phyloP scores from a whole-genome alignment of 179 eudicot species.

The Amaranthus tricolor region DNA sequence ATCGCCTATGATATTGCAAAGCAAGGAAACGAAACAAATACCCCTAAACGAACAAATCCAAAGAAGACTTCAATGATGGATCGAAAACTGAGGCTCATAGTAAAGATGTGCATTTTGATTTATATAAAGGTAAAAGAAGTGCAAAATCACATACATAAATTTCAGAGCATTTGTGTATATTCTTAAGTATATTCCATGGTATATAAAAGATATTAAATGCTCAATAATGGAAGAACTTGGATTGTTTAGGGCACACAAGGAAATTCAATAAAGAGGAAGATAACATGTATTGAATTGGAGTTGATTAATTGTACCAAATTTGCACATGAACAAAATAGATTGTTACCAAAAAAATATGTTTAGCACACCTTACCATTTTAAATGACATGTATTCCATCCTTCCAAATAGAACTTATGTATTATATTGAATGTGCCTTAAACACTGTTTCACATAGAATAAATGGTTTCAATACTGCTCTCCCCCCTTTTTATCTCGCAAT shows the following conservation, averaged over 20 bases:
- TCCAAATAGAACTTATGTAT: neutral
- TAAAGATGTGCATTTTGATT: neutral
- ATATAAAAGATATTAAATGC: neutral
- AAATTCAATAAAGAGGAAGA: neutral
- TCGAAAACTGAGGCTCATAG: neutral
- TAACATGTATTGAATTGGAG: neutral
- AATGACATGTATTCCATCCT: neutral
- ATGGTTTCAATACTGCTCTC: neutral
- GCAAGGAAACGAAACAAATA: neutral
- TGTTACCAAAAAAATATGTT: neutral
- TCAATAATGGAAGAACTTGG: neutral
- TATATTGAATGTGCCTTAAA: neutral
- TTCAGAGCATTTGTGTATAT: conserved; percentile 9
- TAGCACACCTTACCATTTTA: neutral
- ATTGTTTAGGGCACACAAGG: neutral
- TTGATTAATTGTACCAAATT: neutral
- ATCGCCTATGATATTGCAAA: neutral
- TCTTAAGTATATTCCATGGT: conserved; percentile 14
- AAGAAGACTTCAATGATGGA: neutral
- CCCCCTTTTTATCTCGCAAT: neutral
- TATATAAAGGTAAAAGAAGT: neutral
- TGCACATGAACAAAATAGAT: neutral
- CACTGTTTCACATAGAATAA: neutral
- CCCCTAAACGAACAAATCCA: neutral
- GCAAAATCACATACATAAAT: too few relatives aligned